Conservation (phyloP, 2,329 filamentous ascomycete species). For the Colletotrichum lentis region DNA sequence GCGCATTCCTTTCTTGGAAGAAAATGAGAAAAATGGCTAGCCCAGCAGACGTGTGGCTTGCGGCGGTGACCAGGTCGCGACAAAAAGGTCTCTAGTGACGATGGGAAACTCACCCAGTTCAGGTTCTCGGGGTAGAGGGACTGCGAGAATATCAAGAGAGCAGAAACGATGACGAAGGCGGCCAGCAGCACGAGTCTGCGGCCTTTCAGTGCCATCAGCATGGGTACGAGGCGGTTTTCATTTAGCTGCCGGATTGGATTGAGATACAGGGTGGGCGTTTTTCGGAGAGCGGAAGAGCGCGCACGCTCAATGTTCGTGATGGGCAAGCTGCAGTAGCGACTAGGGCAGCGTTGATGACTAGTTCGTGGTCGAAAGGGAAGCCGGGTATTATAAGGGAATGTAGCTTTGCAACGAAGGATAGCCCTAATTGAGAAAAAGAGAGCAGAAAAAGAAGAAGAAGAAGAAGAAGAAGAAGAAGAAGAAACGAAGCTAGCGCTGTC, state of each 20-base stretch:
- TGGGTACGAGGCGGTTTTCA: constrained; percentile 32
- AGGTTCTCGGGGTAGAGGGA: constrained; percentile 30
- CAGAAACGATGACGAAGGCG: constrained; percentile 20
- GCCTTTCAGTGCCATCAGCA: constrained; percentile 37
- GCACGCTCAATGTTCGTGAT: constrained; percentile 4
- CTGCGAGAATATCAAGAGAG: constrained; percentile 35
- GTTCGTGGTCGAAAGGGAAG: constrained; percentile 4
- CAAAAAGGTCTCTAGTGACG: constrained; percentile 8
- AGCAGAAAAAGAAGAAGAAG: constrained; percentile 1
- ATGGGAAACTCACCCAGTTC: constrained; percentile 36
- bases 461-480: constrained; percentile 1
- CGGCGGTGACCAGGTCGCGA: constrained; percentile 17
- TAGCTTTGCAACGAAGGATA: constrained; percentile 19
- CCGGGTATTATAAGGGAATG: constrained; percentile 28
- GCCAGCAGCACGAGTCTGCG: constrained; percentile 35
- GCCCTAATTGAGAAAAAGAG: constrained; percentile 10
- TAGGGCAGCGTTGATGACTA: background rate
- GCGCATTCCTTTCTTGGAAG: constrained; percentile 8
- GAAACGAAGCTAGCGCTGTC: constrained; percentile 14
- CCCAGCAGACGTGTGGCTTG: constrained; percentile 1
- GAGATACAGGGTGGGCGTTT: constrained; percentile 27
- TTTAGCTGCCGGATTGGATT: constrained; percentile 32
- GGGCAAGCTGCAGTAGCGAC: background rate
- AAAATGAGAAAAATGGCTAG: background rate
- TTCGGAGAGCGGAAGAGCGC: constrained; percentile 10